These are phyloP conservation scores for Agaricus blazei DNA, from an alignment of 768 basidiomycete genomes.

Conservation along the genomic window DNA sequence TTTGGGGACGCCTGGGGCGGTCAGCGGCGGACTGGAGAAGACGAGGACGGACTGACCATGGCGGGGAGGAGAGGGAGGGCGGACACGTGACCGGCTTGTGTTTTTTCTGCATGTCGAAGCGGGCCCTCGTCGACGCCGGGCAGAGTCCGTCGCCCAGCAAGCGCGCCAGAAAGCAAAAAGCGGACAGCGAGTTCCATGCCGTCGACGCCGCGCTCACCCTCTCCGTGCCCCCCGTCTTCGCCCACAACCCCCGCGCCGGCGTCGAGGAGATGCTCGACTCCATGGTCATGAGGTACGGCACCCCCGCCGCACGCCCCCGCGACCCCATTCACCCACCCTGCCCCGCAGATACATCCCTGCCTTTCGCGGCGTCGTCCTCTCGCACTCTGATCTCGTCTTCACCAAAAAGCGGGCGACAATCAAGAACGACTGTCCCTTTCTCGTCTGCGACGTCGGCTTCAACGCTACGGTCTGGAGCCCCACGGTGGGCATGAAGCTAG, in stretches of 20 bases:
- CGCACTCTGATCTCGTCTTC: constrained; percentile 77
- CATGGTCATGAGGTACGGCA: constrained; percentile 86
- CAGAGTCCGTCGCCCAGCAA: constrained; percentile 30
- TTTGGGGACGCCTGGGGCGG: constrained; percentile 66
- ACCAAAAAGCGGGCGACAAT: constrained; percentile 59
- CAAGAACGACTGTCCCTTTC: constrained; percentile 81
- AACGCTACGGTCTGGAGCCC: constrained; percentile 91
- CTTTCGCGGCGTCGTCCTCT: constrained; percentile 81
- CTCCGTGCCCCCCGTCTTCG: constrained; percentile 79
- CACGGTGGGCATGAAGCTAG: constrained; percentile 70
- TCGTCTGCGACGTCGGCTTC: constrained; percentile 69
- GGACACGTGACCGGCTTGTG: constrained; percentile 2
- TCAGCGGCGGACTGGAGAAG: background rate
- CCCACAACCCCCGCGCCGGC: constrained; percentile 64
- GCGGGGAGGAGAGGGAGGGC: background rate
- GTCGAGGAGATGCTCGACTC: constrained; percentile 89
- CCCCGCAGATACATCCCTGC: constrained; percentile 77
- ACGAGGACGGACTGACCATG: constrained; percentile 12
- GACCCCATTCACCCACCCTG: background rate
- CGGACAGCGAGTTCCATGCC: constrained; percentile 50
- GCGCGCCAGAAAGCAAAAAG: constrained; percentile 26
- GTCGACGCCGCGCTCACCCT: constrained; percentile 64
- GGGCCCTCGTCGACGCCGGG: background rate
- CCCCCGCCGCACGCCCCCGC: background rate
- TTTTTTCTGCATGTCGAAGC: constrained; percentile 6